phyloP scores from a whole-genome alignment of 73 alveolate genomes.

The Stentor roeselii region DNA sequence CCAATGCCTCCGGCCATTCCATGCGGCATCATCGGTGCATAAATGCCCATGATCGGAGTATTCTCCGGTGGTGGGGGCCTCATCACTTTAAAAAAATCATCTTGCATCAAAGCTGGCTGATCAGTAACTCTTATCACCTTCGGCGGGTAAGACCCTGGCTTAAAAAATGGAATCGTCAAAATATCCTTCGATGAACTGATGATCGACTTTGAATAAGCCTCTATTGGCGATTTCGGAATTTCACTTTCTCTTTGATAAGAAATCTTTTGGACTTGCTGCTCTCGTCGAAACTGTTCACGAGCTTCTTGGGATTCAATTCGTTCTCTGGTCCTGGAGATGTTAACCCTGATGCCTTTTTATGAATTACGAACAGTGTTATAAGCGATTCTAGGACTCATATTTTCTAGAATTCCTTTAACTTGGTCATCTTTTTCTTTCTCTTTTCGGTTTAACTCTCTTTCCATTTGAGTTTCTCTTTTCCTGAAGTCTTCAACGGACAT shows the following conservation, averaged over 20 bases:
- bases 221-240: neutral
- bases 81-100: neutral
- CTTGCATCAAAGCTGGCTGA: neutral
- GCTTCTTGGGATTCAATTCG: conserved; percentile 7
- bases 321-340: neutral
- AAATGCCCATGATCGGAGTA: neutral
- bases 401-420: neutral
- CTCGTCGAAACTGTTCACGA: conserved; percentile 12
- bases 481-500: conserved; percentile 9
- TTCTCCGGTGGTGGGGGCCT: neutral
- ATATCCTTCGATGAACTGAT: neutral
- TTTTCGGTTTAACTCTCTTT: conserved; percentile 9
- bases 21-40: neutral
- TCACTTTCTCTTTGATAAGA: neutral
- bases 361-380: neutral
- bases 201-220: neutral
- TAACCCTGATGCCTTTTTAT: neutral
- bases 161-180: neutral
- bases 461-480: conserved; percentile 6
- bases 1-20: neutral
- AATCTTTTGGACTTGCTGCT: neutral
- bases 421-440: neutral
- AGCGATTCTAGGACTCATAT: neutral
- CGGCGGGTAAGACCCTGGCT: neutral
- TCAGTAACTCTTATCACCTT: neutral